A percentile compares a stretch with the other conserved stretches of the same genome.
These are phyloP conservation scores for Fusarium sacchari DNA, from an alignment of 2,329 filamentous ascomycete genomes.

Conservation along the genomic window DNA sequence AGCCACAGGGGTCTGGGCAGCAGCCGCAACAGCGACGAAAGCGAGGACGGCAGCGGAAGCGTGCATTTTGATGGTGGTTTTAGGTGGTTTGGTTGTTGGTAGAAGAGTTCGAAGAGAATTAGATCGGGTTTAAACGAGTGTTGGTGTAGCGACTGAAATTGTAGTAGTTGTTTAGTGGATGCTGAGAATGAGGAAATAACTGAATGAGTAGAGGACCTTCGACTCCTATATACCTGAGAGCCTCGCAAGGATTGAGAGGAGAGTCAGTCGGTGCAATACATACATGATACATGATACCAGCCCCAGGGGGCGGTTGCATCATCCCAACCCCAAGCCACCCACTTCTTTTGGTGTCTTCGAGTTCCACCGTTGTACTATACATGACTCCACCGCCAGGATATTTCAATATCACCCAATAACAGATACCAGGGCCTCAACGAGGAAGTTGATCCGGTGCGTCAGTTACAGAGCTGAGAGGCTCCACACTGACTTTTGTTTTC, in stretches of 20 bases:
- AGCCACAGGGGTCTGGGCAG: constrained; percentile 33
- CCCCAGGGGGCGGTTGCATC: constrained; percentile 39
- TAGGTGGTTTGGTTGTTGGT: constrained; percentile 7
- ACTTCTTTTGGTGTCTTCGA: constrained; percentile 15
- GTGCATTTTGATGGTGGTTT: constrained; percentile 38
- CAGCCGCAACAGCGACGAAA: constrained; percentile 40
- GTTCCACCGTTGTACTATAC: constrained; percentile 5
- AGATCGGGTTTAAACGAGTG: constrained; percentile 29
- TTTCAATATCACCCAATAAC: constrained; percentile 27
- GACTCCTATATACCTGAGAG: constrained; percentile 34
- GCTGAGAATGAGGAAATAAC: constrained; percentile 3
- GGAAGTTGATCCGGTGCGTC: constrained; percentile 35
- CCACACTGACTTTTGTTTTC: constrained; percentile 8
- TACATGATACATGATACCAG: constrained; percentile 27
- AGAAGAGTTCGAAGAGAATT: constrained; percentile 14
- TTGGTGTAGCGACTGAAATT: constrained; percentile 33
- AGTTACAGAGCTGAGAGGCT: constrained; percentile 23
- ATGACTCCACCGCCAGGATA: constrained; percentile 23
- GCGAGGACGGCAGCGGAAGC: constrained; percentile 41
- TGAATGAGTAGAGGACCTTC: constrained; percentile 20
- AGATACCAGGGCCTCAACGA: constrained; percentile 29
- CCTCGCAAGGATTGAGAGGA: constrained; percentile 25
- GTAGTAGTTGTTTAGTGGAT: constrained; percentile 9
- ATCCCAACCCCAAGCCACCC: constrained; percentile 35
- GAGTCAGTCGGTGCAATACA: constrained; percentile 5